Percentiles rank a stretch among this genome's conserved stretches.
Conservation (phyloP, 73 alveolate species). For the Breviolum minutum region DNA sequence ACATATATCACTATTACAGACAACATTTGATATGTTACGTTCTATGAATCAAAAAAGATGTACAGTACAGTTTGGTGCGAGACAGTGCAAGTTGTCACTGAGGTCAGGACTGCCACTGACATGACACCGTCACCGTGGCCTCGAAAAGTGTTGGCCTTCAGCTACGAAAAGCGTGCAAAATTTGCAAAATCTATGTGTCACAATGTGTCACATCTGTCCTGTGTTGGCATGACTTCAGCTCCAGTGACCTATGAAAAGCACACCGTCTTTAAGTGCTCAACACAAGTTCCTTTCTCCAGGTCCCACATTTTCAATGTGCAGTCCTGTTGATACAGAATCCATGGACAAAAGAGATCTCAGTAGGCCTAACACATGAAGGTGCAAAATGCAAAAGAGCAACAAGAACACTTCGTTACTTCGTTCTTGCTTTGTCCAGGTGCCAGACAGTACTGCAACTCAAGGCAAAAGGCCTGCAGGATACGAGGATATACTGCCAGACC, state of each 20-base stretch:
- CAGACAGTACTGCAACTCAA: constrained; percentile 79
- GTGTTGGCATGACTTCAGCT: background rate
- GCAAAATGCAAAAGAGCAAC: no score
- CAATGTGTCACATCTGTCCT: background rate
- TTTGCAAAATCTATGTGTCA: background rate
- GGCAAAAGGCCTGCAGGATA: constrained; percentile 35
- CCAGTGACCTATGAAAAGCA: no score
- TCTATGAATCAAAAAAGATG: no score
- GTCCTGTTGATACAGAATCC: background rate
- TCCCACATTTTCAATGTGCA: constrained; percentile 83
- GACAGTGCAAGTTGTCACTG: no score
- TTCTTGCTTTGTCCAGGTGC: background rate
- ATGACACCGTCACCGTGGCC: constrained; percentile 92
- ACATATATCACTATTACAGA: no score
- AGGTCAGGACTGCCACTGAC: constrained; percentile 41
- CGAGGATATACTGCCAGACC: no score
- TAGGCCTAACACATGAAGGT: background rate
- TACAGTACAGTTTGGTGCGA: no score
- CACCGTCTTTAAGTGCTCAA: background rate
- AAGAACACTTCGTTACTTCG: no score
- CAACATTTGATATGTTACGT: no score
- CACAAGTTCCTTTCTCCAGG: constrained; percentile 62
- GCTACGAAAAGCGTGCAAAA: background rate
- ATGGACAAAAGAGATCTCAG: background rate
- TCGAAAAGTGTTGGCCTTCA: constrained; percentile 61